Conservation (phyloP, 1,284 basidiomycete genomes). For the Pisolithus thermaeus region DNA sequence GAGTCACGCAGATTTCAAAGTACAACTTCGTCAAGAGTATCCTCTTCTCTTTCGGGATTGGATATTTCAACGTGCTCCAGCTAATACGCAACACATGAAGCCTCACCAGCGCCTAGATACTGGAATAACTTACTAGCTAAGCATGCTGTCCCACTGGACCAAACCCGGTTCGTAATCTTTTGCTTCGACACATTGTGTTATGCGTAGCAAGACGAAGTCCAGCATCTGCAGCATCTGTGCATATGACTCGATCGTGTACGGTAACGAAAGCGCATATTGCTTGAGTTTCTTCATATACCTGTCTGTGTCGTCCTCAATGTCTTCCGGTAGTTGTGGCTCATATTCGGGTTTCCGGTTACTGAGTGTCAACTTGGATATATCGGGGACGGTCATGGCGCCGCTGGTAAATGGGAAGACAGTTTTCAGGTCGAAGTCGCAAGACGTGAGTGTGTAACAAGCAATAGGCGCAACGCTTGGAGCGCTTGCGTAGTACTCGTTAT, state of each 20-base stretch:
- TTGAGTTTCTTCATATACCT: constrained; percentile 41
- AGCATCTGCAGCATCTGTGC: constrained; percentile 75
- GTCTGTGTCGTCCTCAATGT: constrained; percentile 37
- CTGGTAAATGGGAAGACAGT: constrained; percentile 69
- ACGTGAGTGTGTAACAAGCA: neutral
- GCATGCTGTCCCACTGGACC: constrained; percentile 61
- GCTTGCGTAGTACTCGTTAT: constrained; percentile 40
- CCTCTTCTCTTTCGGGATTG: constrained; percentile 75
- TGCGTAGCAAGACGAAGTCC: constrained; percentile 48
- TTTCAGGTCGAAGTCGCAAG: neutral
- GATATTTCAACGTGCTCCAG: constrained; percentile 81
- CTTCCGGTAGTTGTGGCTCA: constrained; percentile 14
- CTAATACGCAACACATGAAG: constrained; percentile 45
- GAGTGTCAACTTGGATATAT: constrained; percentile 22
- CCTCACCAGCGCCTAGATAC: neutral
- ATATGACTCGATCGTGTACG: constrained; percentile 72
- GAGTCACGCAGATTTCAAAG: constrained; percentile 59
- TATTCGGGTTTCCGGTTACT: constrained; percentile 26
- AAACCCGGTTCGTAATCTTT: constrained; percentile 68
- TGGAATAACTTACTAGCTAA: constrained; percentile 57
- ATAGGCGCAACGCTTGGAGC: neutral
- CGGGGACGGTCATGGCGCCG: constrained; percentile 34
- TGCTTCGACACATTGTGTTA: constrained; percentile 66
- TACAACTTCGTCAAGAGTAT: constrained; percentile 77
- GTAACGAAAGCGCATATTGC: constrained; percentile 62